A percentile compares a stretch with the other conserved stretches of the same genome.
Evolutionary conservation across 2,329 filamentous ascomycete species (phyloP).

Genomic region (Byssothecium circinans): DNA sequence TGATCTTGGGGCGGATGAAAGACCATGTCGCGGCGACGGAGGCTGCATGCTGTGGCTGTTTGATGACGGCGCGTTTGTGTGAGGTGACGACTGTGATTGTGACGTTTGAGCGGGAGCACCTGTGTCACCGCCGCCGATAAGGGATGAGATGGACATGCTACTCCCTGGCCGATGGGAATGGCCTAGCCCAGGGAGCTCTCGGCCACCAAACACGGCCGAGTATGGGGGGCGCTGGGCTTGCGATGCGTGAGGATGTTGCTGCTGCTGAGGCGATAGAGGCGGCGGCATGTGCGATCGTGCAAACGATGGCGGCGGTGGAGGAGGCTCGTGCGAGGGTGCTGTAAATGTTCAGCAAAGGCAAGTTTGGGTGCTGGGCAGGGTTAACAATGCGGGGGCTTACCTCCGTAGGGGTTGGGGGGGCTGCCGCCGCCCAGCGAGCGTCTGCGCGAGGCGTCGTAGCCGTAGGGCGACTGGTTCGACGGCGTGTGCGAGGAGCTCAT

Average conservation of each 20-base stretch:
- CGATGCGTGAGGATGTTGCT: conserved; percentile 40
- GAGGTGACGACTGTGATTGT: conserved; percentile 54
- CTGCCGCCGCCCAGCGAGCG: conserved; percentile 47
- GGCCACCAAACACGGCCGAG: conserved; percentile 49
- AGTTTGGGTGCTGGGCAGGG: conserved; percentile 12
- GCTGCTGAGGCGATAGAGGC: conserved; percentile 51
- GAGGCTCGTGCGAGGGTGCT: conserved; percentile 41
- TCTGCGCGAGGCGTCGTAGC: conserved; percentile 48
- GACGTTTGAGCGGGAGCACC: conserved; percentile 40
- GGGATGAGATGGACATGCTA: conserved; percentile 75
- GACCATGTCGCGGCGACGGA: conserved; percentile 47
- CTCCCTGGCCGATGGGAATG: conserved; percentile 60
- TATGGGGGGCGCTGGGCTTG: conserved; percentile 50
- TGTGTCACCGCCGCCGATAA: conserved; percentile 62
- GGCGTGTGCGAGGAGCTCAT: conserved; percentile 37
- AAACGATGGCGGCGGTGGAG: conserved; percentile 47
- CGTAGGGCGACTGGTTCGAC: conserved; percentile 43
- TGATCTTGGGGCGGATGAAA: conserved; percentile 32
- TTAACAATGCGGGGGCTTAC: conserved; percentile 27
- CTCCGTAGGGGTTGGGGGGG: conserved; percentile 38
- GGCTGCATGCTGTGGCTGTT: conserved; percentile 50
- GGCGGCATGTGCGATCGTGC: conserved; percentile 52
- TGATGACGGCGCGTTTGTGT: conserved; percentile 40
- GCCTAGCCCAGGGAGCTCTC: conserved; percentile 58
- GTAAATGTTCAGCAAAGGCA: conserved; percentile 27